Conservation (phyloP, 129 eudicot species). For the Helianthus annuus region DNA sequence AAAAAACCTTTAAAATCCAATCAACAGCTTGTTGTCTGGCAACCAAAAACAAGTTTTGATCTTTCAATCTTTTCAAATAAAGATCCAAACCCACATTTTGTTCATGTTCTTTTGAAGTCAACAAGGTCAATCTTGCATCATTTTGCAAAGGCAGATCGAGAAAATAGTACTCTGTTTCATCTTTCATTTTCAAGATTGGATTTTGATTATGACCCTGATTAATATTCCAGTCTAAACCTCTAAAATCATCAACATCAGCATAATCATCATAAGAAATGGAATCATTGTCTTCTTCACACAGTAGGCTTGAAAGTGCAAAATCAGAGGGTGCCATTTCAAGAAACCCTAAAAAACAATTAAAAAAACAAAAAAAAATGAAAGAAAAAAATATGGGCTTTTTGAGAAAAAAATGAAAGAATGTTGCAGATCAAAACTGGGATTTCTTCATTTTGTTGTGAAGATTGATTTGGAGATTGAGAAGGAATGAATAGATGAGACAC, state of each 20-base stretch:
- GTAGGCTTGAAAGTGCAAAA: constrained; percentile 54
- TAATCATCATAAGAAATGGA: constrained; percentile 42
- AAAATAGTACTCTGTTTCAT: constrained; percentile 26
- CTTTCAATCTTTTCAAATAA: constrained; percentile 51
- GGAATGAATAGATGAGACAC: constrained; percentile 30
- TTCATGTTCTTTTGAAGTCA: constrained; percentile 48
- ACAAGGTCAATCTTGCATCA: constrained; percentile 47
- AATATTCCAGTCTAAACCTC: constrained; percentile 25
- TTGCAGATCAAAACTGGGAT: constrained; percentile 31
- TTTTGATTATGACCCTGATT: constrained; percentile 23
- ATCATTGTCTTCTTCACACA: constrained; percentile 66
- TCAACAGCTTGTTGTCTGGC: constrained; percentile 58
- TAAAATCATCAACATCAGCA: constrained; percentile 30
- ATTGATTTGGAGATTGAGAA: constrained; percentile 25
- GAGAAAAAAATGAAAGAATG: constrained; percentile 16
- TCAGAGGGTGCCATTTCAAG: constrained; percentile 62
- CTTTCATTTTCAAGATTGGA: constrained; percentile 25
- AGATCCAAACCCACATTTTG: constrained; percentile 49
- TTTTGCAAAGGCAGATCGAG: constrained; percentile 39
- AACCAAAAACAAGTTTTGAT: constrained; percentile 53
- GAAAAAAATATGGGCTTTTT: not conserved
- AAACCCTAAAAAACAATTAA: constrained; percentile 12
- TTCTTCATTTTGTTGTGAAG: constrained; percentile 9
- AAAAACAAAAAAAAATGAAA: not conserved
- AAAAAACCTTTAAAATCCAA: constrained; percentile 70